A percentile compares a stretch with the other conserved stretches of the same genome.
phyloP scores from a whole-genome alignment of 352 stramenopile genomes.

The Globisporangium okanoganense region DNA sequence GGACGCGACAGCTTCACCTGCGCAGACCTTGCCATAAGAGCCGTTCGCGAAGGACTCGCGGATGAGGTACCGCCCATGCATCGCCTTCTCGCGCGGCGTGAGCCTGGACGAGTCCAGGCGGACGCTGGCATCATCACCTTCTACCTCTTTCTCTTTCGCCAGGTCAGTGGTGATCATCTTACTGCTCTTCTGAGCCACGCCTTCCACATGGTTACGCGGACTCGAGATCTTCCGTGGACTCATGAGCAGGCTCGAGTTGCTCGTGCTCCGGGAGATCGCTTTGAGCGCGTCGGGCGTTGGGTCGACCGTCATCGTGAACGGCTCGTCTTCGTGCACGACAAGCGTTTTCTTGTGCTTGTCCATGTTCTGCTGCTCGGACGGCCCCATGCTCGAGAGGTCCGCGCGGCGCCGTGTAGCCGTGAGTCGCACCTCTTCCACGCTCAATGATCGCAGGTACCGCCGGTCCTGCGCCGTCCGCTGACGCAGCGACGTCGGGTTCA shows the following conservation, averaged over 20 bases:
- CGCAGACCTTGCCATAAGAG: constrained; percentile 62
- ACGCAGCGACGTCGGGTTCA: constrained; percentile 42
- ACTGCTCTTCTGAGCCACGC: neutral
- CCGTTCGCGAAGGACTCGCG: constrained; percentile 68
- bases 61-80: constrained; percentile 71
- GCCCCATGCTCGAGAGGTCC: constrained; percentile 8
- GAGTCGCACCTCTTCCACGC: constrained; percentile 43
- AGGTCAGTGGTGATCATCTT: constrained; percentile 3
- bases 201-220: constrained; percentile 6
- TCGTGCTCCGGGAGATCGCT: neutral
- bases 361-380: constrained; percentile 21
- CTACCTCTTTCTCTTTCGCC: neutral
- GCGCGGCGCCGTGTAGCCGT: constrained; percentile 33
- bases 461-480: constrained; percentile 33
- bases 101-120: constrained; percentile 33
- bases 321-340: constrained; percentile 6
- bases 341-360: constrained; percentile 12
- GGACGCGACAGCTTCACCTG: constrained; percentile 42
- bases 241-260: constrained; percentile 6
- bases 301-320: constrained; percentile 11
- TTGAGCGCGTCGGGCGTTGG: constrained; percentile 9
- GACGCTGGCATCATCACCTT: constrained; percentile 16
- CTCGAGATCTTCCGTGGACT: constrained; percentile 15
- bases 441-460: constrained; percentile 46
- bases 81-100: constrained; percentile 55